Conservation (phyloP, 345 rosid genomes). For the Arabis alpina region DNA sequence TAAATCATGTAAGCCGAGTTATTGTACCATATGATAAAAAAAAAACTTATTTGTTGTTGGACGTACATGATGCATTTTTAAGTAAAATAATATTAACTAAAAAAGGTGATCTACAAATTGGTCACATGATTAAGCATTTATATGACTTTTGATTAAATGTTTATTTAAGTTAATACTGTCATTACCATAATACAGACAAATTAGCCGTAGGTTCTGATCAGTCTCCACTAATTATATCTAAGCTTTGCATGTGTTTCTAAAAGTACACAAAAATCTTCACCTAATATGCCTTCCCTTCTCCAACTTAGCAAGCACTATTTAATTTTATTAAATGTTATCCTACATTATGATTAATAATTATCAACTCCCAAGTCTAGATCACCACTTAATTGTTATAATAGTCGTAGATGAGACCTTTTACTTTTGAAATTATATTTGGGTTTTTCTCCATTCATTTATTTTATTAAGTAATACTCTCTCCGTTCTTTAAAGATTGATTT, state of each 20-base stretch:
- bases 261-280: constrained; percentile 42
- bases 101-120: constrained; percentile 20
- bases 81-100: neutral
- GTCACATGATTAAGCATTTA: constrained; percentile 41
- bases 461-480: constrained; percentile 23
- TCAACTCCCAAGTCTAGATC: constrained; percentile 28
- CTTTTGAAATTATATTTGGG: constrained; percentile 15
- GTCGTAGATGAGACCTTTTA: neutral
- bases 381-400: constrained; percentile 9
- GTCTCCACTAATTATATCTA: constrained; percentile 40
- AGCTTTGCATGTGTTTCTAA: constrained; percentile 44
- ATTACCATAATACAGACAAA: constrained; percentile 41
- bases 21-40: neutral
- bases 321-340: constrained; percentile 24
- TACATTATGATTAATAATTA: constrained; percentile 23
- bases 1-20: constrained; percentile 4
- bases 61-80: neutral
- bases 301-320: constrained; percentile 31
- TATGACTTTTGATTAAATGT: constrained; percentile 12
- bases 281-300: constrained; percentile 41
- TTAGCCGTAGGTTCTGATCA: constrained; percentile 41
- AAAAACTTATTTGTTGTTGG: constrained; percentile 20
- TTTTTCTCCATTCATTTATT: constrained; percentile 1
- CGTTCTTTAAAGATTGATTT: too few species aligned
- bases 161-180: constrained; percentile 23